Evolutionary conservation across 176 grass and related monocot species (phyloP), one percentile per base, ranked within the genome.

Genomic region (Zoysia japonica): DNA sequence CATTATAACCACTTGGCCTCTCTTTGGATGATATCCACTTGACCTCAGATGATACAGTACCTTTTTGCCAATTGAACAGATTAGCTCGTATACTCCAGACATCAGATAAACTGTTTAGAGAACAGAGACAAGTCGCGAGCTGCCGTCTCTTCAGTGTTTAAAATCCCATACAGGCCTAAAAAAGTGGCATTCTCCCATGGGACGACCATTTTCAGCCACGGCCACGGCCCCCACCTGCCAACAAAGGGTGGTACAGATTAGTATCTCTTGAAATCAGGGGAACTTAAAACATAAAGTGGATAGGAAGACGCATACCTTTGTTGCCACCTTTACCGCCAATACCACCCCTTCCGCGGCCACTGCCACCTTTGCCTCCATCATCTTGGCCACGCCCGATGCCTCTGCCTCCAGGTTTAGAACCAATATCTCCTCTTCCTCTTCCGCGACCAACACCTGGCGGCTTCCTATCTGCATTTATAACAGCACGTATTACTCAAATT

Each of bases 361-460:
- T 76, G 71, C 78, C 69, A 0, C 87, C 86, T 88, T 86, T 94
- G 63, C 89, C 68, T 70, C 82, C 77, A 79, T 98, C 95, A 78
- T 98, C 95, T 84, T 92, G 95, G 60, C 94, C 85, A 5, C 90
- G 89, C 0, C 95, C 95, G 0, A 98, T 98, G 8, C 91, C 88
- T 61, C 90, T 90, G 77, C 85, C 92, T 50, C 82, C 74, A 60
- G 87, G 85, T 44, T 93, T 91, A 44, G 82, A 2, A 6, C 86
- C 92, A 7, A 86, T 79, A 40, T 88, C 89, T 52, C 87, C 93
- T 85, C 94, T 94, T 65, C 95, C 95, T 82, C 95, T 92, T 84
- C 95, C 95, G 0, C 92, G 91, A 44, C 95, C 95, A 68, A 98
- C 95, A 79, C 95, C 95, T 0, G 95, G 95, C 51, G 95, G 95